Base-by-base conservation (phyloP, 352 stramenopile genomes). In the Aphanomyces cochlioides region DNA sequence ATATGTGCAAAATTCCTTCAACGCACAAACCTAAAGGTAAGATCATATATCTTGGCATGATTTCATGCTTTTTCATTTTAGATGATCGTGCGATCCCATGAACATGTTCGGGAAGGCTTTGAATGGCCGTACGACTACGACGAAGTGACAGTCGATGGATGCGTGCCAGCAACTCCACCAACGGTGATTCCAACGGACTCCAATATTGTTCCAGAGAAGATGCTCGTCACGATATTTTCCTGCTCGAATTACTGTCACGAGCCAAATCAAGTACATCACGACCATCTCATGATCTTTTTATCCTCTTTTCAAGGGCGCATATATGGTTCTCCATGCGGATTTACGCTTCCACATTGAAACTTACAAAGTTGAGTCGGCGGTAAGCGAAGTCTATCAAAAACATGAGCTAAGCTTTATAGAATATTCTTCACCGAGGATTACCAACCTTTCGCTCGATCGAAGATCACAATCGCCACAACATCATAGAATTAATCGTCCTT, bases 221-320 rank as follows among this genome's bases (percentile, higher is more conserved):
- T 56, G 37, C 67, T 77, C 6, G 6, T 77, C 6, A 77, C 72
- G 47, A 47, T 77, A 21, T 77, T 74, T 41, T 74, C 67, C 10
- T 70, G 57, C n/a, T 77, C 67, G 17, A 68, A 72, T 45, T 77
- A 74, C 37, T 57, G 57, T 21, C 38, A 67, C 53, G 38, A 50
- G 15, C 47, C 12, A 17, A 72, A 72, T 38, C 37, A 67, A 15
- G 58, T 67, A 39, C 4, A 47, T 56, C 17, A 28, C 1, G 10
- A n/a, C 10, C 10, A 2, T n/a, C 17, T n/a, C 17, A 50, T 50
- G 10, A 12, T n/a, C 43, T n/a, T 50, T 12, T n/a, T 2, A 3
- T 2, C 17, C 1, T 2, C 2, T n/a, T n/a, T 50, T 12, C 43
- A 50, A 50, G 43, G 43, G 43, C 43, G 43, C 43, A 15, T 48